Base-by-base conservation (phyloP, 805 yeast genomes). In the Lipomyces japonicus region DNA sequence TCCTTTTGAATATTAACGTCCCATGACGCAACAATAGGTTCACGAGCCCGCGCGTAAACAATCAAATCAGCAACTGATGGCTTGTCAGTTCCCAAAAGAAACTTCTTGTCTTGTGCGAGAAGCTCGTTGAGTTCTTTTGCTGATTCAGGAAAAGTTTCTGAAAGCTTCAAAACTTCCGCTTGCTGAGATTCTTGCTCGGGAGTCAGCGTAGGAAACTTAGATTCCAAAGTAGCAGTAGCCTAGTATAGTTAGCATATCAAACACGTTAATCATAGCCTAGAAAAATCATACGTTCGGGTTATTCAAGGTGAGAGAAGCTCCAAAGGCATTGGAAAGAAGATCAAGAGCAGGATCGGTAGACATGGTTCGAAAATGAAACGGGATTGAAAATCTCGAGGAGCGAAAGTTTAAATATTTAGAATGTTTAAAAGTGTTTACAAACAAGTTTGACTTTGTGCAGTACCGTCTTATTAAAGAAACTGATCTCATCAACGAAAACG, bases 81-180 rank as follows among this genome's bases (percentile, higher is more conserved):
- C 34, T 57, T 58, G 59, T 67, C 65, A 55, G 79, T 78, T 31
- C 90, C 91, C 25, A 81, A 72, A 25, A 90, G 68, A 66, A 79
- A 93, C 31, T 96, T 84, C 14, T 32, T 22, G 59, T 77, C 73
- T 49, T 76, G 71, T 68, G 84, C 82, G 62, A 91, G 76, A 44
- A 76, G 71, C 51, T 79, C 79, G 69, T 90, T 90, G 61, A 93
- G 77, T 49, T 78, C 63, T 12, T 50, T 72, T n/a, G 72, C 66
- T 48, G 76, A 65, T 46, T 71, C 76, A 39, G 84, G 81, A 57
- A 86, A 69, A 61, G 83, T 75, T 50, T 72, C 68, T n/a, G 90
- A 75, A 45, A 89, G 74, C 3, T 95, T 81, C 51, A 75, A 74
- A 83, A 91, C 86, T 70, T 90, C 96, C 30, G 89, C 77, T 57